Evolutionary conservation across 306 rosid genomes (phyloP).

Genomic region (Elaeagnus macrophylla): DNA sequence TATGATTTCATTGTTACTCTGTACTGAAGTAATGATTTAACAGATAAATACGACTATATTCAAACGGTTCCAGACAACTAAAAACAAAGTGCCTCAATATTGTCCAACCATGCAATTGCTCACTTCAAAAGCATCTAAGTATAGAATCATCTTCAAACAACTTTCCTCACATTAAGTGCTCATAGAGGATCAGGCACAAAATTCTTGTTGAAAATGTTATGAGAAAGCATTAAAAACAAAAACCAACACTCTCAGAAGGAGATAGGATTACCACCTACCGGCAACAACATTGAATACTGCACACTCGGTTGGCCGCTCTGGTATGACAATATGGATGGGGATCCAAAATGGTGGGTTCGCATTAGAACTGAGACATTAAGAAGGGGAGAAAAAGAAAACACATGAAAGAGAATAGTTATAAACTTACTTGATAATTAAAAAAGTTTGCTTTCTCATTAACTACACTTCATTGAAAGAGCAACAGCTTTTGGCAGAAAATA

Average conservation of each 20-base stretch:
- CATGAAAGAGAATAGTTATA: conserved; percentile 3
- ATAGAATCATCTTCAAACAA: not conserved
- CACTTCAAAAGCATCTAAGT: conserved; percentile 1
- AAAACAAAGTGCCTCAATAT: not conserved
- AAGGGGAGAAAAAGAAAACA: not conserved
- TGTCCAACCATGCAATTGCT: not conserved
- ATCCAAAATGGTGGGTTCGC: conserved; percentile 88
- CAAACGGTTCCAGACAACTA: not conserved
- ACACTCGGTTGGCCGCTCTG: conserved; percentile 95
- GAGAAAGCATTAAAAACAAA: conserved; percentile 2
- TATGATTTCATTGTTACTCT: too few species aligned
- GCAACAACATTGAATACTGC: conserved; percentile 78
- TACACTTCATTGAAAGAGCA: too few species aligned
- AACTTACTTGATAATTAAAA: not conserved
- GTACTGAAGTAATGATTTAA: too few species aligned
- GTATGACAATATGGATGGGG: conserved; percentile 83
- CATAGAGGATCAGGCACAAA: conserved; percentile 3
- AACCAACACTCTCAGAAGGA: conserved; percentile 11
- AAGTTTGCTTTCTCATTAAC: too few species aligned
- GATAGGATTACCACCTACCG: conserved; percentile 43
- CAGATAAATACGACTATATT: too few species aligned
- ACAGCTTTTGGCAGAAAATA: too few species aligned
- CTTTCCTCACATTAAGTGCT: not conserved
- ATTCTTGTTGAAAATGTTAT: conserved; percentile 1
- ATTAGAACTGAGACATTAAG: conserved; percentile 45